Evolutionary conservation across 352 stramenopile genomes (phyloP).

Genomic region (Pythium sukuiense): DNA sequence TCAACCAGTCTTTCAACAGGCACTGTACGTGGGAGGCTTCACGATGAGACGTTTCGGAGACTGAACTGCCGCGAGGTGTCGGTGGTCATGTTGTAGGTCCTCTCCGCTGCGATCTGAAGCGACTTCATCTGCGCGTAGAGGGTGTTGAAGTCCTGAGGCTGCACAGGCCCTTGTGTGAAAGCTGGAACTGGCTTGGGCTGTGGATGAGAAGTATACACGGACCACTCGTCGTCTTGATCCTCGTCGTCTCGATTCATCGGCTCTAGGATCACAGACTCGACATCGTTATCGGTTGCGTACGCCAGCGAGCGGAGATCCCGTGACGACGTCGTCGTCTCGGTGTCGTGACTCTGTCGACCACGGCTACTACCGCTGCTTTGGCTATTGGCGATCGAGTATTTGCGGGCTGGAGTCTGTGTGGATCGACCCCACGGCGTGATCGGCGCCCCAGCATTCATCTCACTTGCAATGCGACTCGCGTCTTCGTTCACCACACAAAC

Average conservation of each 20-base stretch:
- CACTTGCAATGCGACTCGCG: conserved; percentile 15
- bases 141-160: conserved; percentile 2
- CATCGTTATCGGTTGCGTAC: conserved; percentile 11
- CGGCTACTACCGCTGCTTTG: not conserved
- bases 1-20: too few species aligned
- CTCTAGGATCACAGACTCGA: conserved; percentile 9
- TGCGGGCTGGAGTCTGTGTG: conserved; percentile 1
- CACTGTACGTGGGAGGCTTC: too few species aligned
- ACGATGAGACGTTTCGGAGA: too few species aligned
- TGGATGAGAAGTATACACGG: not conserved
- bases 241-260: not conserved
- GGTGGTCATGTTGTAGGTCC: conserved; percentile 9
- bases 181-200: not conserved
- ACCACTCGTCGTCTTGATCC: not conserved
- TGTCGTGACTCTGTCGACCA: conserved; percentile 3
- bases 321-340: conserved; percentile 8
- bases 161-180: not conserved
- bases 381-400: conserved; percentile 10
- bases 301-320: conserved; percentile 9
- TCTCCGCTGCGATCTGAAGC: conserved; percentile 20
- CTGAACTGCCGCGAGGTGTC: conserved; percentile 15
- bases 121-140: conserved; percentile 23
- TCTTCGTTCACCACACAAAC: conserved; percentile 19
- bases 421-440: conserved; percentile 14
- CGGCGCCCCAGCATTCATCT: conserved; percentile 15